Percentiles rank a stretch among this genome's conserved stretches.
Evolutionary conservation across 2,329 filamentous ascomycete species (phyloP).

Genomic region (Ambrosiella beaveri): DNA sequence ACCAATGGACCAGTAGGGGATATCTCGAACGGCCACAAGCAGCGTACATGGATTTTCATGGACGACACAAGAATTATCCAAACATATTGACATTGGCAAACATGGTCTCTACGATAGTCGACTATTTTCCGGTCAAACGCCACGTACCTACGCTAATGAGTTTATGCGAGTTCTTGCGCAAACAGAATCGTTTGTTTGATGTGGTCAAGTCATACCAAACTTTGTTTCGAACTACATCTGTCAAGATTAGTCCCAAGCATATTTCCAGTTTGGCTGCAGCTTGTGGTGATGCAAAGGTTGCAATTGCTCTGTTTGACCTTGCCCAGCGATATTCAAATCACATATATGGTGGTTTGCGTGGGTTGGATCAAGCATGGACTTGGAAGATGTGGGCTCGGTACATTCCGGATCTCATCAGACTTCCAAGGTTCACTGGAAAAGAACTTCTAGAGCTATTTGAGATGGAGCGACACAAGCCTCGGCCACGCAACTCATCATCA

Average conservation of each 20-base stretch:
- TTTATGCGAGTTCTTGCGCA: conserved; percentile 13
- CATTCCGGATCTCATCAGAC: conserved; percentile 19
- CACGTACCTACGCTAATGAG: conserved; percentile 12
- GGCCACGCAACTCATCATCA: conserved; percentile 1
- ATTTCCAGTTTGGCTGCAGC: conserved; percentile 12
- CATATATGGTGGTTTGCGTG: conserved; percentile 5
- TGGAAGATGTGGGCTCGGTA: conserved; percentile 22
- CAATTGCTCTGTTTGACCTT: conserved; percentile 16
- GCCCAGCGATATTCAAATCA: conserved; percentile 4
- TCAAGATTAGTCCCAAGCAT: conserved; percentile 1
- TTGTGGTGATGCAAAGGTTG: conserved; percentile 17
- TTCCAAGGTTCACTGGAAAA: background rate
- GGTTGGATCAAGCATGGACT: conserved; percentile 16
- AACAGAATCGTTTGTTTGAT: conserved; percentile 12
- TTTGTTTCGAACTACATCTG: conserved; percentile 1
- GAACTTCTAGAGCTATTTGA: conserved; percentile 8
- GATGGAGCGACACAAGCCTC: background rate
- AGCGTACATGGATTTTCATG: conserved; percentile 1
- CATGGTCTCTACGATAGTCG: conserved; percentile 4
- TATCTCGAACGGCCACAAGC: conserved; percentile 3
- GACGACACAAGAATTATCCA: background rate
- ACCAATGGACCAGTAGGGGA: conserved; percentile 15
- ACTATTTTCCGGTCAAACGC: conserved; percentile 4
- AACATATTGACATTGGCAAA: conserved; percentile 6
- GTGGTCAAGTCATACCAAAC: conserved; percentile 13